Percentiles rank a stretch among this genome's conserved stretches.
Conservation (phyloP, 257 asterid species). For the Haberlea rhodopensis region DNA sequence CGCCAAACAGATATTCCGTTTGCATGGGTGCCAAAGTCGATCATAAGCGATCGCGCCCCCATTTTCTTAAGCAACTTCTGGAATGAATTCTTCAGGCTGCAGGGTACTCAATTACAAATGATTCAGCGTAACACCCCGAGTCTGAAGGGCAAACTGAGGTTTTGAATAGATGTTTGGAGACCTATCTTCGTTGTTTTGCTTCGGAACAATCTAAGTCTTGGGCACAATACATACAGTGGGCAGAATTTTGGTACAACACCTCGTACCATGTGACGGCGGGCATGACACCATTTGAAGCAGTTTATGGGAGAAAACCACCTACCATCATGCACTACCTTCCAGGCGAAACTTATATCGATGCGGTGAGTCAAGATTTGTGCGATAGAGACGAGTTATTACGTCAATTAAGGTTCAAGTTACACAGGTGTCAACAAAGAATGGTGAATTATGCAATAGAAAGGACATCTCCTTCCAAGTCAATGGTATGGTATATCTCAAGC, state of each 20-base stretch:
- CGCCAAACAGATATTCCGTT: not conserved
- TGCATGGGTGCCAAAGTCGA: not conserved
- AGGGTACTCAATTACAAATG: no score
- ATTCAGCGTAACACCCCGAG: no score
- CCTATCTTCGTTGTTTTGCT: no score
- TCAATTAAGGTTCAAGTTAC: not conserved
- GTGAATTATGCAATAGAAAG: not conserved
- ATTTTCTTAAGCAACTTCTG: no score
- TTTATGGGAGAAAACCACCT: not conserved
- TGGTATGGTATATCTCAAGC: not conserved
- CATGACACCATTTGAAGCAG: not conserved
- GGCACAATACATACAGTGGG: not conserved
- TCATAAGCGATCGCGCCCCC: no score
- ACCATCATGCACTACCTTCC: not conserved
- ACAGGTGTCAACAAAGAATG: not conserved
- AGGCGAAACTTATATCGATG: not conserved
- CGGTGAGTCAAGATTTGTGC: not conserved
- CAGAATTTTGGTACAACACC: slow-evolving; percentile 16
- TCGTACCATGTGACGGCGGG: not conserved
- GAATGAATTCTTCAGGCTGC: no score
- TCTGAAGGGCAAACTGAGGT: no score
- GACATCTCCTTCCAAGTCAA: not conserved
- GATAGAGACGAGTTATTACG: slow-evolving; percentile 2
- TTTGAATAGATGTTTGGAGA: no score
- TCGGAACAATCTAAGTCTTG: not conserved